A percentile compares a stretch with the other conserved stretches of the same genome.
Evolutionary conservation across 2,329 filamentous ascomycete species (phyloP).

Genomic region (Neurospora sp.): DNA sequence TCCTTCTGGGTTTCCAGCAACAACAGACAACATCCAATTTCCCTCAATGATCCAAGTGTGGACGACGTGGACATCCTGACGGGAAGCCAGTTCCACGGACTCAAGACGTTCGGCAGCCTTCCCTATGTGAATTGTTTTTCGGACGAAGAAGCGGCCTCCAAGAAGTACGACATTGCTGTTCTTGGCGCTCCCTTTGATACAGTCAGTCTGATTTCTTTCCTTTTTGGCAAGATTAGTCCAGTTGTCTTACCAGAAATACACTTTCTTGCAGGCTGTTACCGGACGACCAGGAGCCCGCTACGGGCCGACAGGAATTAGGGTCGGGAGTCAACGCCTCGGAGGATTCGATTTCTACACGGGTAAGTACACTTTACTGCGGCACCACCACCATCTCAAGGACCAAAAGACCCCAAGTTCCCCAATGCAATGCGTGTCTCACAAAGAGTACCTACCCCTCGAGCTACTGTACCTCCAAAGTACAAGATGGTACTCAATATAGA

Average conservation of each 20-base stretch:
- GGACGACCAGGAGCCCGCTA: conserved; percentile 21
- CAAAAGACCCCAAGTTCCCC: not conserved
- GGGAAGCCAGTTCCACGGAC: conserved; percentile 39
- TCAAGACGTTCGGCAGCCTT: conserved; percentile 54
- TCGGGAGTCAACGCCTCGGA: conserved; percentile 14
- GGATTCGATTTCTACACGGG: conserved; percentile 21
- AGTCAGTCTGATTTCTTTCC: conserved; percentile 10
- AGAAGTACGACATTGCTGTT: conserved; percentile 46
- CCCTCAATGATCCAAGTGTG: conserved; percentile 5
- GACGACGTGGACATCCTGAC: conserved; percentile 30
- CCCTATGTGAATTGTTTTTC: conserved; percentile 51
- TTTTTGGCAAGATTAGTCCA: not conserved
- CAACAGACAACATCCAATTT: not conserved
- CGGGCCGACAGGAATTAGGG: conserved; percentile 20
- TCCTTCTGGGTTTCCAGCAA: not conserved
- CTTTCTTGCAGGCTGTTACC: conserved; percentile 9
- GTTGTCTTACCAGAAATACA: not conserved
- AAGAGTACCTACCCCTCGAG: not conserved
- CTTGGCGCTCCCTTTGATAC: conserved; percentile 42
- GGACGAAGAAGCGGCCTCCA: conserved; percentile 33
- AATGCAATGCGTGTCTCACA: not conserved
- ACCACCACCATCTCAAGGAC: not conserved
- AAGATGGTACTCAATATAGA: not conserved
- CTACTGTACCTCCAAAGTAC: not conserved
- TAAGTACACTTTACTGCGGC: not conserved